Base-by-base conservation (phyloP, 2,329 filamentous ascomycete genomes). In the Botrytis tulipae region DNA sequence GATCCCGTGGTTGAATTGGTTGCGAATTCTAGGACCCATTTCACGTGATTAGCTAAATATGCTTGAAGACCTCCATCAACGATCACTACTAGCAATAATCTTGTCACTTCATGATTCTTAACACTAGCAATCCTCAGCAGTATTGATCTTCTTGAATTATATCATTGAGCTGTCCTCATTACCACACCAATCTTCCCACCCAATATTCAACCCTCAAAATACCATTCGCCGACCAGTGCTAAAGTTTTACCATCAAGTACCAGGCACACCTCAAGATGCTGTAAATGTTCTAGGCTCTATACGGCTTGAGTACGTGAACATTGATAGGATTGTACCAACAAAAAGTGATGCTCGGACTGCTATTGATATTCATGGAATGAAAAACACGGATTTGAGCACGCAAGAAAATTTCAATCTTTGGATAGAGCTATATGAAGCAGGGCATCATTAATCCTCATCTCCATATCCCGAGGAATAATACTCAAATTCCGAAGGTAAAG, bases 401-500 rank as follows among this genome's bases (percentile, higher is more conserved):
- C 4, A 4, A 32, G 5, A 25, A 16, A 25, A 22, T 4, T 25
- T 20, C 10, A 20, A 70, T 14, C 14, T 42, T 46, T 3, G 2
- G 29, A n/a, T 40, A 25, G 20, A 35, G 9, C 25, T 35, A 12
- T 62, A 46, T 20, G 8, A 63, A 32, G 42, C 14, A 32, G 62
- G 66, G 71, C 35, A 68, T 60, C 37, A 68, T 48, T 65, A 72
- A 40, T 77, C 74, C 22, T 73, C 75, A n/a, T 73, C 75, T 51
- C 70, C 51, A 62, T 73, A 74, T 20, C 73, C 73, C 57, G 77
- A 76, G 20, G 76, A 75, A 42, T 74, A 69, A 67, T 78, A 78
- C 62, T 76, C 76, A 62, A 78, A 78, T 4, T 70, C 71, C 16
- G 37, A 63, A 25, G 76, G 76, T 51, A 77, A 59, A 29, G 69